Base-by-base conservation (phyloP, 768 basidiomycete genomes). In the Phaeolepiota aurea region DNA sequence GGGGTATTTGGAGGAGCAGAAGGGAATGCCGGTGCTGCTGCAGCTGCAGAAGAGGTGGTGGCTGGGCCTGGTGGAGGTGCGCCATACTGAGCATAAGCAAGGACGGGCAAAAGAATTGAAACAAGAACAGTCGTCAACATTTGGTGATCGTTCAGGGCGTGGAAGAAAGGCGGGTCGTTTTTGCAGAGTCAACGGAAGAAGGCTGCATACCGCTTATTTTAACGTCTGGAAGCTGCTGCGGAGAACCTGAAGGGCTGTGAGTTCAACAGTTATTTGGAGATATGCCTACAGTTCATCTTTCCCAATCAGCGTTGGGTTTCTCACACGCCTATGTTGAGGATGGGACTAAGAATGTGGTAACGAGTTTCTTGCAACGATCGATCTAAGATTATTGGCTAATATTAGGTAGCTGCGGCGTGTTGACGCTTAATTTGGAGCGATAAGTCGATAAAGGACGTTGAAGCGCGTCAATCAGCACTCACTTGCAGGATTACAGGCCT, bases 71-170 rank as follows among this genome's bases (percentile, higher is more conserved):
- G 45, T 15, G 45, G 43, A 13, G 58, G 53, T 12, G 51, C 43
- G 10, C 56, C 61, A 46, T 62, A 65, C 48, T 73, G 73, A 5
- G 70, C 70, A 37, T 51, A 55, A 28, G 51, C 66, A 15, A 67
- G 47, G 40, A 53, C 53, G 21, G 66, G 62, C 38, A 67, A 50
- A 32, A 60, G 38, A 40, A 54, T 7, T 7, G 25, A 28, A 28
- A 28, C 7, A 7, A 28, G 25, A 28, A n/a, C 25, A n/a, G 25
- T 28, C n/a, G 25, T 28, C 25, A 28, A 28, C 25, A 28, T 28
- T 28, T 28, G 7, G 7, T n/a, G 25, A 28, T 28, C 25, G 48
- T 54, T 40, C 22, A 42, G 31, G 43, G 38, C 36, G 36, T 42
- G 40, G 30, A 37, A 33, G 25, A 7, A 28, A 28, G 25, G 25